Evolutionary conservation across 352 stramenopile genomes (phyloP).

Genomic region (Lagenidium giganteum): DNA sequence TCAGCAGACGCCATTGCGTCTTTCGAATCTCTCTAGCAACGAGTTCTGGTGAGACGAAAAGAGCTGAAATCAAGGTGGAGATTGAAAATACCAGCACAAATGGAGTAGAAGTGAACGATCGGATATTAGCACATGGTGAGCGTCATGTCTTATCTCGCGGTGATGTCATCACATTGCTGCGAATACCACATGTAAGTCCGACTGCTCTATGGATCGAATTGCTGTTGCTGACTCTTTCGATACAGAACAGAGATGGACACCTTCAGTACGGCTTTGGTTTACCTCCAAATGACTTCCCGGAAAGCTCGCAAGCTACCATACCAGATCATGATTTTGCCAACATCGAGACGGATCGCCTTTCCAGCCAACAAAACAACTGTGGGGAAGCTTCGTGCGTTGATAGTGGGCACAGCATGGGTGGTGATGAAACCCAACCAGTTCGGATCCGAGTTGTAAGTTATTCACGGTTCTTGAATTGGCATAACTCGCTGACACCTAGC

Average conservation of each 20-base stretch:
- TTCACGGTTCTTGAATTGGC: no score
- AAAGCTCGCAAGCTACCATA: background rate
- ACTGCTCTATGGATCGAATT: slow-evolving; percentile 23
- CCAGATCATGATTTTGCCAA: no score
- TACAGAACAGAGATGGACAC: background rate
- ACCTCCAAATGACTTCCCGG: background rate
- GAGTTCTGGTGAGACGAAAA: slow-evolving; percentile 20
- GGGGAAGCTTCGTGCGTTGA: no score
- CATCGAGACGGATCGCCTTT: no score
- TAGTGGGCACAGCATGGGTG: no score
- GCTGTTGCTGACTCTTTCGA: background rate
- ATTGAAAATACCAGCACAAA: slow-evolving; percentile 76
- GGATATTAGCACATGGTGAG: slow-evolving; percentile 38
- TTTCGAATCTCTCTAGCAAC: slow-evolving; percentile 39
- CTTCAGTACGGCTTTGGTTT: no score
- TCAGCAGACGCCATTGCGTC: slow-evolving; percentile 60
- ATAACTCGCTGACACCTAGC: no score
- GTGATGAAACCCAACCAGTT: no score
- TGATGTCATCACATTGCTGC: slow-evolving; percentile 54
- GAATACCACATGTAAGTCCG: slow-evolving; percentile 21
- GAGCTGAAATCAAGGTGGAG: slow-evolving; percentile 35
- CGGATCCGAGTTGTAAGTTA: no score
- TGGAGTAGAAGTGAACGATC: slow-evolving; percentile 55
- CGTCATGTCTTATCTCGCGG: slow-evolving; percentile 35
- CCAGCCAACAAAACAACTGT: no score